Conservation (phyloP, 352 stramenopile species). For the Globisporangium echinulatum region DNA sequence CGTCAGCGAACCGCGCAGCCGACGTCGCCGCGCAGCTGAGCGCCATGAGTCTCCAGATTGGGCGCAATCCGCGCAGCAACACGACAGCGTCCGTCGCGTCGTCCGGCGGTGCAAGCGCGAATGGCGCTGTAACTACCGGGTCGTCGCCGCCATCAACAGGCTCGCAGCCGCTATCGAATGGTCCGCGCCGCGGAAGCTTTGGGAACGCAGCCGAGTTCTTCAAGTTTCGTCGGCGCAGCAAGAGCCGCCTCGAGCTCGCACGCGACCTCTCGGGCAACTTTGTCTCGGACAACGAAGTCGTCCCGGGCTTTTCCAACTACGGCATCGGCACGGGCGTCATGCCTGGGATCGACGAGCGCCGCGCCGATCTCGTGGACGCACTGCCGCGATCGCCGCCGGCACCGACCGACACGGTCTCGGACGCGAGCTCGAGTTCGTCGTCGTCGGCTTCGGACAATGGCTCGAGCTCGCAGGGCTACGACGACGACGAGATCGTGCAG, state of each 20-base stretch:
- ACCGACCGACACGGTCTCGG: conserved; percentile 28
- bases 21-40: conserved; percentile 62
- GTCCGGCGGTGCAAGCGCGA: not conserved
- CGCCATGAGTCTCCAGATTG: conserved; percentile 34
- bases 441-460: conserved; percentile 47
- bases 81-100: conserved; percentile 4
- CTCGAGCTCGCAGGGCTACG: conserved; percentile 56
- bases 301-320: conserved; percentile 45
- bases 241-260: conserved; percentile 74
- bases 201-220: conserved; percentile 83
- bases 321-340: conserved; percentile 39
- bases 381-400: conserved; percentile 18
- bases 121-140: too few species aligned
- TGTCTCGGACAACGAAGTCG: conserved; percentile 32
- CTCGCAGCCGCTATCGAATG: conserved; percentile 26
- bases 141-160: conserved; percentile 11
- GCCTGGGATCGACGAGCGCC: conserved; percentile 69
- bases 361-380: conserved; percentile 37
- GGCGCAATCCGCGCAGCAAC: conserved; percentile 34
- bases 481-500: conserved; percentile 58
- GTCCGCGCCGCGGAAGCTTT: conserved; percentile 63
- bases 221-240: conserved; percentile 81
- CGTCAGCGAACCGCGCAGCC: conserved; percentile 27
- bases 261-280: conserved; percentile 52
- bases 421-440: conserved; percentile 22